Base-by-base conservation (phyloP, 148 eudicot species). In the Fagopyrum esculentum region DNA sequence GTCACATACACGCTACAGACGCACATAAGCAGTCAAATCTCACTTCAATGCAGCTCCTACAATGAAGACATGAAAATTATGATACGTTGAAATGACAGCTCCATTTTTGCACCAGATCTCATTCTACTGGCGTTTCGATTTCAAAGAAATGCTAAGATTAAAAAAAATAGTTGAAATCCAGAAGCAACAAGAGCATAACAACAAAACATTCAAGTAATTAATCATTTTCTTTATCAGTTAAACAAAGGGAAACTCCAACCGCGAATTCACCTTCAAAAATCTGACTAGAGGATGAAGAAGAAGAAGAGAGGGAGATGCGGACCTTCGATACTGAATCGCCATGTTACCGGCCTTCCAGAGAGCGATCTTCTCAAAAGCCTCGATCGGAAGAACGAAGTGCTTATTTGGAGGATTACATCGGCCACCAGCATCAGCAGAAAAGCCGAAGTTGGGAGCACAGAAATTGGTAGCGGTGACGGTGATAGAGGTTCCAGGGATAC, bases 331-430 rank as follows among this genome's bases (percentile, higher is more conserved):
- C 75, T 94, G 93, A 69, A 94, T 82, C 15, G 95, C 85, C 97
- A 91, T 90, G 55, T 94, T 91, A 6, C 89, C 90, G 30, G 97
- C 98, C 74, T 94, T 94, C 98, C 98, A 94, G 59, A 91, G 85
- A 0, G 97, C 98, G 75, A 94, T 91, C 90, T 94, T 94, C 84
- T 91, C 98, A 82, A 94, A 94, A 0, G 93, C 91, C 45, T 94
- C 95, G 75, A 94, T 94, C 2, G 98, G 97, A 11, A 94, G 73
- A 12, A 94, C 98, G 75, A 94, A 94, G 66, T 94, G 98, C 60
- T 82, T 79, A 75, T 94, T 94, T 0, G 95, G 95, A 0, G 86
- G 86, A 69, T 94, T 94, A 81, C 98, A 94, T 0, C 73, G 79
- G 2, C 98, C 98, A 2, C 98, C 98, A 8, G 74, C 89, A 19